Evolutionary conservation across 1,284 basidiomycete genomes (phyloP).

Genomic region (Apiotrichum porosum): DNA sequence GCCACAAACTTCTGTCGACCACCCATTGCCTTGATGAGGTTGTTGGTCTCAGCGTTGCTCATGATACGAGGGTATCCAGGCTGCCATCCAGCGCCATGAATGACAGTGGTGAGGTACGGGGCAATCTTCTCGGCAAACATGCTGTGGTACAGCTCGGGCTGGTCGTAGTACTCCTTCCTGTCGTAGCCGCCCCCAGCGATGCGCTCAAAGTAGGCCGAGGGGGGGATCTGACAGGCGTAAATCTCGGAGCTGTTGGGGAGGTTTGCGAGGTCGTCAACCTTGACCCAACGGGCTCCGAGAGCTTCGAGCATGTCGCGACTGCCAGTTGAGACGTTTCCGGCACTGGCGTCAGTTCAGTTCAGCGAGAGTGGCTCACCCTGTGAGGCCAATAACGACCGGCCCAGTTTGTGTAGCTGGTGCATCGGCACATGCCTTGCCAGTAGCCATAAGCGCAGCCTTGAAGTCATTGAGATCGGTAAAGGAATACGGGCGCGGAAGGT

Average conservation of each 20-base stretch:
- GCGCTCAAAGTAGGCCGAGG: slow-evolving; percentile 63
- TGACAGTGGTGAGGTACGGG: slow-evolving; percentile 72
- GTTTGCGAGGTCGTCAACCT: slow-evolving; percentile 56
- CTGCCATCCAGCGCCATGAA: slow-evolving; percentile 82
- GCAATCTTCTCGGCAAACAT: slow-evolving; percentile 70
- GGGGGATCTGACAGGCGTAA: slow-evolving; percentile 69
- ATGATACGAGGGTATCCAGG: slow-evolving; percentile 71
- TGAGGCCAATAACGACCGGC: slow-evolving; percentile 74
- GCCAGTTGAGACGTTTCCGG: slow-evolving; percentile 73
- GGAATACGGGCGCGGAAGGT: slow-evolving; percentile 73
- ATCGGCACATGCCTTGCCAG: slow-evolving; percentile 53
- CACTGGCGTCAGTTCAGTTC: slow-evolving; percentile 49
- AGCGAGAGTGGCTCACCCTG: slow-evolving; percentile 58
- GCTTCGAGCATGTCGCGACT: slow-evolving; percentile 65
- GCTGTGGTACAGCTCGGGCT: slow-evolving; percentile 63
- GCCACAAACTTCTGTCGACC: slow-evolving; percentile 52
- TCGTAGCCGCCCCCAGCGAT: slow-evolving; percentile 58
- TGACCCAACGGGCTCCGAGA: slow-evolving; percentile 61
- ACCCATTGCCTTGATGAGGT: slow-evolving; percentile 53
- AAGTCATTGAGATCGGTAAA: slow-evolving; percentile 60
- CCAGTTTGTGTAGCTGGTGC: slow-evolving; percentile 50
- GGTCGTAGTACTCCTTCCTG: slow-evolving; percentile 64
- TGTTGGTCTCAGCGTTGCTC: slow-evolving; percentile 60
- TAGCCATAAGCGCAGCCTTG: slow-evolving; percentile 56
- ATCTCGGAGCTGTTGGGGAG: slow-evolving; percentile 54